Evolutionary conservation across 2,329 filamentous ascomycete species (phyloP).

Genomic region (Xylariaceae sp.): DNA sequence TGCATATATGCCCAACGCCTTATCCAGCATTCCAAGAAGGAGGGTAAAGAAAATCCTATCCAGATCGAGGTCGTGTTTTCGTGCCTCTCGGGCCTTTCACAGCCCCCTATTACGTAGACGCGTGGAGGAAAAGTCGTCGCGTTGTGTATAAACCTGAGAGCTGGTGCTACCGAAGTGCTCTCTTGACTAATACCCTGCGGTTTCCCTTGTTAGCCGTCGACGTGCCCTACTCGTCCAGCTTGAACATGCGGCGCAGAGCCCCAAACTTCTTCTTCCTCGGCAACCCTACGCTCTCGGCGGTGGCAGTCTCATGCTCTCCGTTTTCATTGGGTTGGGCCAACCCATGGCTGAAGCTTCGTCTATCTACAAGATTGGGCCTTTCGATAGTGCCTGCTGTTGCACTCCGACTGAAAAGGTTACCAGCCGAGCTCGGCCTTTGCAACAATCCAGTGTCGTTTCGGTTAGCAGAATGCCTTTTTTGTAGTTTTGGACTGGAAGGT

Average conservation of each 20-base stretch:
- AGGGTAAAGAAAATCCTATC: neutral
- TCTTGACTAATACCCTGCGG: conserved; percentile 33
- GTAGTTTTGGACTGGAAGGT: conserved; percentile 48
- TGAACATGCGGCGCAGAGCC: conserved; percentile 61
- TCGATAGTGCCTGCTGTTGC: conserved; percentile 16
- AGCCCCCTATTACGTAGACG: neutral
- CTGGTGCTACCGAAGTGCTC: conserved; percentile 6
- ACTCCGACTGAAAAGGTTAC: conserved; percentile 30
- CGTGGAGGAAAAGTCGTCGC: neutral
- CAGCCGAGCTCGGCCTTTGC: conserved; percentile 39
- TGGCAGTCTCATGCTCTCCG: conserved; percentile 17
- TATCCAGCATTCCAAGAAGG: conserved; percentile 3
- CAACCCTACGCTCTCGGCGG: conserved; percentile 40
- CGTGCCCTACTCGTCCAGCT: conserved; percentile 55
- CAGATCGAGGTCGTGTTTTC: neutral
- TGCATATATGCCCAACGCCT: neutral
- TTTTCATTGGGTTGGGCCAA: conserved; percentile 31
- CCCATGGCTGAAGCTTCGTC: conserved; percentile 39
- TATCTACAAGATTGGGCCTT: conserved; percentile 26
- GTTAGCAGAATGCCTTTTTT: conserved; percentile 50
- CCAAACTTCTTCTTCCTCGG: conserved; percentile 62
- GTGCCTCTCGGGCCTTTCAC: neutral
- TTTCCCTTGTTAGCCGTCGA: conserved; percentile 22
- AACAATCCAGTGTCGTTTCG: conserved; percentile 58
- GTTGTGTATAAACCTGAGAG: neutral